These are phyloP conservation scores for Colletotrichum abscissum DNA, from an alignment of 2,329 filamentous ascomycete genomes.

Conservation along the genomic window DNA sequence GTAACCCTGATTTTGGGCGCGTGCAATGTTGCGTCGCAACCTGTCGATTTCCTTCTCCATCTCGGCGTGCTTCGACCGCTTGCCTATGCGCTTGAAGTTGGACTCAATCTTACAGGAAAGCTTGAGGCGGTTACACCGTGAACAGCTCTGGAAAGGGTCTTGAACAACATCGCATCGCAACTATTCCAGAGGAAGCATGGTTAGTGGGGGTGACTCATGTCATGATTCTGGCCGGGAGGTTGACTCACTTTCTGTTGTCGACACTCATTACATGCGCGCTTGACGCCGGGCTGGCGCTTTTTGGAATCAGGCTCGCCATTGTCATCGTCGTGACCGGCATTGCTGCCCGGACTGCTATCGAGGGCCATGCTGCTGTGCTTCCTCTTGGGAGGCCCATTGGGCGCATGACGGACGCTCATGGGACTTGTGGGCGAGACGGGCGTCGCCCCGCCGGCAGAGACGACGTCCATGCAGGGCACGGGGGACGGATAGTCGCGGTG, in stretches of 20 bases:
- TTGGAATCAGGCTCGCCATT: conserved; percentile 63
- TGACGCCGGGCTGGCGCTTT: conserved; percentile 75
- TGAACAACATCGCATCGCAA: conserved; percentile 87
- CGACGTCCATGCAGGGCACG: conserved; percentile 57
- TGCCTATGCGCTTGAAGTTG: conserved; percentile 87
- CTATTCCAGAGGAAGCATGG: conserved; percentile 52
- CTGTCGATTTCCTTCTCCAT: conserved; percentile 87
- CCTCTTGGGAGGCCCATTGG: conserved; percentile 62
- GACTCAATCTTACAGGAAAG: conserved; percentile 88
- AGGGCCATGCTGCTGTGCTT: conserved; percentile 66
- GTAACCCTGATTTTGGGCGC: conserved; percentile 70
- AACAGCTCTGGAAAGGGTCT: conserved; percentile 82
- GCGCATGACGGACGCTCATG: conserved; percentile 62
- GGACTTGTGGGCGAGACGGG: conserved; percentile 68
- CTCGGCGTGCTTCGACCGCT: conserved; percentile 84
- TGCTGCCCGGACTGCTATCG: conserved; percentile 72
- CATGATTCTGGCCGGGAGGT: not conserved
- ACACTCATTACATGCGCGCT: conserved; percentile 87
- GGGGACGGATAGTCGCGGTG: conserved; percentile 31
- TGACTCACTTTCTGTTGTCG: conserved; percentile 83
- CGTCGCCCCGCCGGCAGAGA: conserved; percentile 58
- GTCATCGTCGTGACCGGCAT: conserved; percentile 68
- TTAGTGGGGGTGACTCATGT: conserved; percentile 9
- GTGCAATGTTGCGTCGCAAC: conserved; percentile 69
- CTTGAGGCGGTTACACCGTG: conserved; percentile 81